Percentiles rank a stretch among this genome's conserved stretches.
phyloP scores from a whole-genome alignment of 441 rosid species.

The Breynia disticha region DNA sequence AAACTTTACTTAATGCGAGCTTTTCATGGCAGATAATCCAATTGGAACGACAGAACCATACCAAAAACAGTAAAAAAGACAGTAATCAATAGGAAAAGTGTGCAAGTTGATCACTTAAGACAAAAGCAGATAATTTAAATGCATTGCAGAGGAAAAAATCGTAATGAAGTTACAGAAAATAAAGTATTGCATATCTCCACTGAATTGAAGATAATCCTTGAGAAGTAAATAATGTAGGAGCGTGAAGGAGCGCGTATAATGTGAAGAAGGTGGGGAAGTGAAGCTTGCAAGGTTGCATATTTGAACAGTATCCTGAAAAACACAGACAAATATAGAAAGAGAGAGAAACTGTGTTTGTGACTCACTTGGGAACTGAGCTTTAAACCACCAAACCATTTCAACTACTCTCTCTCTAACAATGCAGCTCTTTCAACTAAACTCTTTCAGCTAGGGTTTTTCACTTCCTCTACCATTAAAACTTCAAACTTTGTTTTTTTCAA shows the following conservation, averaged over 20 bases:
- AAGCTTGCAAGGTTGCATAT: conserved; percentile 1
- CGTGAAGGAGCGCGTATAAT: not conserved
- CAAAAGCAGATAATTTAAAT: too few relatives aligned
- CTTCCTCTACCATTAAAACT: not conserved
- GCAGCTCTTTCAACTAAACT: not conserved
- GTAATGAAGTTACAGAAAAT: not conserved
- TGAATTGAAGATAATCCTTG: not conserved
- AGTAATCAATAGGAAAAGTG: too few relatives aligned
- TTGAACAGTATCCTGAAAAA: conserved; percentile 8
- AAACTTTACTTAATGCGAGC: too few relatives aligned
- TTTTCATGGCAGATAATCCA: too few relatives aligned
- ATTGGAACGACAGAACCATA: too few relatives aligned
- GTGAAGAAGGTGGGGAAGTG: conserved; percentile 9
- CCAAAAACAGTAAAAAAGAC: too few relatives aligned
- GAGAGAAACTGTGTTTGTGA: not conserved
- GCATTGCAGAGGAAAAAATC: not conserved
- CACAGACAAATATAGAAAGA: conserved; percentile 8
- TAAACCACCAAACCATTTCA: not conserved
- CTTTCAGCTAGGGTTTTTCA: conserved; percentile 1
- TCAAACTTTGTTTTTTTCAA: not conserved
- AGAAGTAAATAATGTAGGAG: conserved; percentile 5
- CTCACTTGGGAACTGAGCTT: conserved; percentile 26
- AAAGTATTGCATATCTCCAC: too few relatives aligned
- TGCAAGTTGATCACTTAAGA: too few relatives aligned
- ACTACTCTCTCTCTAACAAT: not conserved